Conservation (phyloP, 441 rosid species). For the Eutrema salsugineum region DNA sequence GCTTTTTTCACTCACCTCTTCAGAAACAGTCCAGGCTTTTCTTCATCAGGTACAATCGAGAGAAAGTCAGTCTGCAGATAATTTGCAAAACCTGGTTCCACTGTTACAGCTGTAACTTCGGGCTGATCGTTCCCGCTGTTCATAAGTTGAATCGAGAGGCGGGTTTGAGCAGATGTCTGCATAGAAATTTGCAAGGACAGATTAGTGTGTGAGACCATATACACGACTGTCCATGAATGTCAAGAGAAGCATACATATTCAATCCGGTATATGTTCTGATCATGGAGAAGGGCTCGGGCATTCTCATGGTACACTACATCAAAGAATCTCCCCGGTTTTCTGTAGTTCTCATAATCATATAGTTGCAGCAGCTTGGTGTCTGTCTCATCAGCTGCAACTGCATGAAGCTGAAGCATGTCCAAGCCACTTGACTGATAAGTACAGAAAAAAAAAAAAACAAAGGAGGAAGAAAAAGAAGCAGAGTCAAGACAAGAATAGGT, state of each 20-base stretch:
- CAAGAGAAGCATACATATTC: conserved; percentile 64
- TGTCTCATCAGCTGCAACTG: conserved; percentile 75
- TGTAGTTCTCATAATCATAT: conserved; percentile 71
- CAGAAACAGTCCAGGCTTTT: conserved; percentile 61
- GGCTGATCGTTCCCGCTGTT: conserved; percentile 84
- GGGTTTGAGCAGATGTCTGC: conserved; percentile 63
- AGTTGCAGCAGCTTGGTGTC: conserved; percentile 87
- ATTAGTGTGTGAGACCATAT: not conserved
- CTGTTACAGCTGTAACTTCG: conserved; percentile 78
- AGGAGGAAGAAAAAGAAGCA: not conserved
- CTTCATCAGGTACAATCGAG: conserved; percentile 51
- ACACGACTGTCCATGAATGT: not conserved
- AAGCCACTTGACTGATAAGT: not conserved
- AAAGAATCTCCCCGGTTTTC: conserved; percentile 63
- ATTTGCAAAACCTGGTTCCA: conserved; percentile 82
- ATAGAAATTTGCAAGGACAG: conserved; percentile 13
- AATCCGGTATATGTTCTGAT: conserved; percentile 81
- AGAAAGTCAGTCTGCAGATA: conserved; percentile 79
- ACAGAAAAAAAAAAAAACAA: not conserved
- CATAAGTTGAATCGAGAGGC: conserved; percentile 82
- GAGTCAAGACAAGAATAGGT: not conserved
- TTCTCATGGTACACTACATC: conserved; percentile 83
- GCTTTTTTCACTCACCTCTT: conserved; percentile 48
- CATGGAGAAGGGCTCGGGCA: conserved; percentile 77
- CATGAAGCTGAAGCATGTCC: conserved; percentile 66